Evolutionary conservation across 106 monocot genomes (phyloP).

Genomic region (Alisma plantagoaquatica): DNA sequence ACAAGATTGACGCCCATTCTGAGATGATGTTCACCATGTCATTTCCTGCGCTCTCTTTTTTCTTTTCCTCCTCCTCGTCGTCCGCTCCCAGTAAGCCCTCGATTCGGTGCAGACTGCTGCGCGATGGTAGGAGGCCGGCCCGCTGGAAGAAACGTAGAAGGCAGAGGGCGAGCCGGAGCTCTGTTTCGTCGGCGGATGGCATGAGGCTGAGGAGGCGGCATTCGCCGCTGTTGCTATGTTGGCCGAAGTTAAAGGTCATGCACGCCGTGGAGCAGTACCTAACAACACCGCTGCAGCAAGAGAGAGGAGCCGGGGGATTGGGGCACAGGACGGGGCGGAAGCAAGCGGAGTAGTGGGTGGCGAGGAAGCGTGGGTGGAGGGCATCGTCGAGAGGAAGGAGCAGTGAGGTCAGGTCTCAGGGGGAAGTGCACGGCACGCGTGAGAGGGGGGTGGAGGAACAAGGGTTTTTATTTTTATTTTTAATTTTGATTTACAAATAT

Average conservation of each 20-base stretch:
- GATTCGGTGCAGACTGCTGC: slow-evolving; percentile 17
- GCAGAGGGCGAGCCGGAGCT: slow-evolving; percentile 61
- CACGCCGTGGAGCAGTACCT: slow-evolving; percentile 24
- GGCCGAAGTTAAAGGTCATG: slow-evolving; percentile 13
- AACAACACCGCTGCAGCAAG: slow-evolving; percentile 16
- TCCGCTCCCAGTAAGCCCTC: slow-evolving; percentile 19
- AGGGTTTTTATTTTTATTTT: no score
- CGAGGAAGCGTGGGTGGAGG: slow-evolving; percentile 51
- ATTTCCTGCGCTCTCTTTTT: slow-evolving; percentile 25
- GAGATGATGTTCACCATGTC: no score
- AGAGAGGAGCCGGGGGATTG: slow-evolving; percentile 6
- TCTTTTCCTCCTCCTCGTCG: slow-evolving; percentile 29
- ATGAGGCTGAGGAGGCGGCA: slow-evolving; percentile 29
- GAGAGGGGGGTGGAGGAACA: no score
- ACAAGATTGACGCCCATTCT: no score
- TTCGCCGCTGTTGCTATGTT: slow-evolving; percentile 44
- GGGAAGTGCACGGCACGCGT: no score
- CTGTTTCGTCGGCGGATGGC: slow-evolving; percentile 20
- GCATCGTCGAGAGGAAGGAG: slow-evolving; percentile 43
- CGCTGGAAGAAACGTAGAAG: slow-evolving; percentile 31
- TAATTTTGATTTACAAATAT: no score
- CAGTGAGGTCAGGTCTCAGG: slow-evolving; percentile 43
- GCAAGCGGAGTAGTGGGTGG: slow-evolving; percentile 59
- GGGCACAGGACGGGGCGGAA: slow-evolving; percentile 25
- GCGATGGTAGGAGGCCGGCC: slow-evolving; percentile 9